These are phyloP conservation scores for Cordyceps javanica DNA, from an alignment of 2,329 filamentous ascomycete species.

Conservation along the genomic window DNA sequence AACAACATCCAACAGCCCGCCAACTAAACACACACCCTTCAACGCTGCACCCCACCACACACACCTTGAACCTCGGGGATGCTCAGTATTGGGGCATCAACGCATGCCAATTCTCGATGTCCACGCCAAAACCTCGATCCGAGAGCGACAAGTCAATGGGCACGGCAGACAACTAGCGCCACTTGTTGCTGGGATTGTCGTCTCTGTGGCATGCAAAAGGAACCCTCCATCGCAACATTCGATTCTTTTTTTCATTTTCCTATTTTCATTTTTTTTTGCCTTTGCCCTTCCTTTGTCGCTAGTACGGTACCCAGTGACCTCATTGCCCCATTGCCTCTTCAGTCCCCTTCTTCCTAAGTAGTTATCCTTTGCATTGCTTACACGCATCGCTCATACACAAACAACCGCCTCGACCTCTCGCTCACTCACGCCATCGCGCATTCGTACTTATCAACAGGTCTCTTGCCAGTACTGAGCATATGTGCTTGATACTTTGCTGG, in stretches of 20 bases:
- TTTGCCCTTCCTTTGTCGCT: too few relatives aligned
- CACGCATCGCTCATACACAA: background rate
- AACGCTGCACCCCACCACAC: background rate
- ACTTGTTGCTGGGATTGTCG: background rate
- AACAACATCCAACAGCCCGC: background rate
- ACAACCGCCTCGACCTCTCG: background rate
- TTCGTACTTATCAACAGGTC: too few relatives aligned
- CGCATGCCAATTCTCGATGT: conserved; percentile 2
- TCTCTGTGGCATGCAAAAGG: background rate
- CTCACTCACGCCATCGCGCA: background rate
- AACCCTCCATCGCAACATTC: background rate
- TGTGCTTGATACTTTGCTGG: too few relatives aligned
- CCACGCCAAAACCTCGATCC: conserved; percentile 3
- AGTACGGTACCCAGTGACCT: too few relatives aligned
- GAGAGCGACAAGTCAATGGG: background rate
- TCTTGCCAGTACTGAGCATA: background rate
- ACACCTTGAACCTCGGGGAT: background rate
- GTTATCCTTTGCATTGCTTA: too few relatives aligned
- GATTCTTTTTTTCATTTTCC: background rate
- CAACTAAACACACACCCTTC: background rate
- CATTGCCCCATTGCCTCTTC: too few relatives aligned
- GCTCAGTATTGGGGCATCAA: background rate
- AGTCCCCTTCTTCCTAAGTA: too few relatives aligned
- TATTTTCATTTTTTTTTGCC: too few relatives aligned
- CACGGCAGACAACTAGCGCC: background rate